Evolutionary conservation across 2,329 filamentous ascomycete species (phyloP), one percentile per base, ranked within the genome.

Genomic region (Fusarium euwallaceae): DNA sequence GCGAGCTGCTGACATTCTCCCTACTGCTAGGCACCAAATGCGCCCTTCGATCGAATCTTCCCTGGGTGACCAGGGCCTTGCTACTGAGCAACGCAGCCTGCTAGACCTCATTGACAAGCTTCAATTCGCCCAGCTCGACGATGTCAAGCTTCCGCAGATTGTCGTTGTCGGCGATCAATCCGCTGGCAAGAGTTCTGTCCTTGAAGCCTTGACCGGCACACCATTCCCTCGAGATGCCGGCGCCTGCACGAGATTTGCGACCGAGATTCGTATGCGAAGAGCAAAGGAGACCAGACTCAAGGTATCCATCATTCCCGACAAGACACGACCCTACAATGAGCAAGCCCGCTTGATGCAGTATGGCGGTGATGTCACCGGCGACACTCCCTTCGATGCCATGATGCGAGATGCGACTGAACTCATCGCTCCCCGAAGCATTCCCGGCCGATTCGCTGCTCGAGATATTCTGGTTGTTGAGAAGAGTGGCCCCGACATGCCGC

Each of bases 101-200:
- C 84, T 92, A 45, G 88, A 92, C 72, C 86, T 89, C 58, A 86
- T 91, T 66, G 87, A 89, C 69, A 86, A 87, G 64, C 84, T 91
- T n/a, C 85, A 87, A 78, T 85, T 88, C 80, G 82, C 85, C 71
- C 84, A 89, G 78, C 80, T 89, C 79, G 83, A 89, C 76, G 86
- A 87, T 78, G 83, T 88, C 75, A 85, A 86, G 56, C 83, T 91
- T 0, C 89, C 89, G 1, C 89, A 92, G 76, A 88, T 92, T 39
- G 89, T 92, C 56, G 90, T 92, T 27, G 90, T 91, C 37, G 90
- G 90, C 34, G 89, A 92, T 78, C 90, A 92, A 80, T 91, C 89
- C 2, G 88, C 89, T 7, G 91, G 91, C 22, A 92, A 92, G 80
- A 91, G 88, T 74, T 92, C 90, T 6, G 88, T 91, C 1, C 85